Base-by-base conservation (phyloP, 2,329 filamentous ascomycete genomes). In the Fusarium miscanthi region DNA sequence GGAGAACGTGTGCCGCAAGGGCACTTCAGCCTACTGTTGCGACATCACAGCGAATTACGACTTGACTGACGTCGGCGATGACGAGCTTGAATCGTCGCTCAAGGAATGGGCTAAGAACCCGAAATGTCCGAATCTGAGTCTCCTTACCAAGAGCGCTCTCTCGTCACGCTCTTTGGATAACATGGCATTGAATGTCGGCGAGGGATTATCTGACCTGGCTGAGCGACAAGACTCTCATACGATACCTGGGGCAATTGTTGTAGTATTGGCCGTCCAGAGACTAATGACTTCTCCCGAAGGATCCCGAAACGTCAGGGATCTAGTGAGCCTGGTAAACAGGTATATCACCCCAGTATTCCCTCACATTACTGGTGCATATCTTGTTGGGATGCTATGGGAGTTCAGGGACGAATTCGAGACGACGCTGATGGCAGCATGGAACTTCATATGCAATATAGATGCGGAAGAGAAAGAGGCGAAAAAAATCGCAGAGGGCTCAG, bases 1-100 rank as follows among this genome's bases (percentile, higher is more conserved):
- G 42, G 30, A 48, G 12, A 62, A 56, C 25, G 25, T 3, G 19
- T 62, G 59, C 25, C 30, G 43, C 8, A 62, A 56, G 35, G 59
- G 59, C n/a, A 62, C 59, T 33, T 56, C 51, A 11, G 59, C 59
- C 51, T 63, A 37, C n/a, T 63, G 59, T 49, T 57, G 59, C 27
- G 59, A 63, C 12, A 30, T 49, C n/a, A 30, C 19, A 52, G 46
- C 13, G 23, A 14, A 38, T 17, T 52, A 21, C 21, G 57, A 51
- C 23, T 30, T 37, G 9, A 37, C 31, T n/a, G 38, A 60, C 30
- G 9, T 52, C 38, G 5, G 21, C 1, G 25, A 42, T 33, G 46
- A 52, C 13, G 46, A 52, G 3, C 4, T 43, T 16, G 46, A 63
- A 10, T 23, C 31, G 12, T 11, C 37, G 42, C 2, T 63, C 35